Conservation (phyloP, 176 grass and related monocot species). For the Oropetium thomaeum region DNA sequence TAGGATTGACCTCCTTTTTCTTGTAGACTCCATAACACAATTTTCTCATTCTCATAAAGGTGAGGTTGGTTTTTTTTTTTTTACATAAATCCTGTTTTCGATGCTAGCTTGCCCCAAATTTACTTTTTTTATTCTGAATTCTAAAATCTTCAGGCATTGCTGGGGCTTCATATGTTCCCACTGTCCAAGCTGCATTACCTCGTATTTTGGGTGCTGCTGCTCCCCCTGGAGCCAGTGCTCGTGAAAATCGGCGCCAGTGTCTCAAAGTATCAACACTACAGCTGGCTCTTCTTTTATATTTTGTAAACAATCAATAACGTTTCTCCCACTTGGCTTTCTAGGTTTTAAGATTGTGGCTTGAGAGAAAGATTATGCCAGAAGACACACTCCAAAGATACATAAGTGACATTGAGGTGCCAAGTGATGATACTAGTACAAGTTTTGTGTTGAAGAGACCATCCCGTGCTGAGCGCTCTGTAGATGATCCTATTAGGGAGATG, state of each 20-base stretch:
- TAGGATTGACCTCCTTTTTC: conserved; percentile 91
- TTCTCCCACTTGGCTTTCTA: conserved; percentile 35
- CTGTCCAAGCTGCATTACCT: conserved; percentile 79
- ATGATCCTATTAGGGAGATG: conserved; percentile 98
- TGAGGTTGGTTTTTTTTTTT: conserved; percentile 21
- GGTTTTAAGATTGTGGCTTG: conserved; percentile 95
- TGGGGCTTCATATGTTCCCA: conserved; percentile 75
- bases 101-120: conserved; percentile 33
- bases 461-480: conserved; percentile 86
- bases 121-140: conserved; percentile 31
- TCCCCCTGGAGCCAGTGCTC: conserved; percentile 76
- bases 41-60: conserved; percentile 93
- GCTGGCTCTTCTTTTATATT: conserved; percentile 18
- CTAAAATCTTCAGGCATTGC: conserved; percentile 59
- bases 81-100: conserved; percentile 10
- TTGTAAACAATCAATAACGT: background rate
- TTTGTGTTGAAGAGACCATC: conserved; percentile 57
- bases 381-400: conserved; percentile 60
- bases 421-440: conserved; percentile 55
- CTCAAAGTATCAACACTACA: conserved; percentile 63
- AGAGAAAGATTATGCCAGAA: conserved; percentile 98
- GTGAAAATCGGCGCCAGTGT: conserved; percentile 94
- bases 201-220: conserved; percentile 87
- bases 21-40: conserved; percentile 94
- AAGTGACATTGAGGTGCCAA: conserved; percentile 74